Base-by-base conservation (phyloP, 2,329 filamentous ascomycete species). In the Epichloe baconii region DNA sequence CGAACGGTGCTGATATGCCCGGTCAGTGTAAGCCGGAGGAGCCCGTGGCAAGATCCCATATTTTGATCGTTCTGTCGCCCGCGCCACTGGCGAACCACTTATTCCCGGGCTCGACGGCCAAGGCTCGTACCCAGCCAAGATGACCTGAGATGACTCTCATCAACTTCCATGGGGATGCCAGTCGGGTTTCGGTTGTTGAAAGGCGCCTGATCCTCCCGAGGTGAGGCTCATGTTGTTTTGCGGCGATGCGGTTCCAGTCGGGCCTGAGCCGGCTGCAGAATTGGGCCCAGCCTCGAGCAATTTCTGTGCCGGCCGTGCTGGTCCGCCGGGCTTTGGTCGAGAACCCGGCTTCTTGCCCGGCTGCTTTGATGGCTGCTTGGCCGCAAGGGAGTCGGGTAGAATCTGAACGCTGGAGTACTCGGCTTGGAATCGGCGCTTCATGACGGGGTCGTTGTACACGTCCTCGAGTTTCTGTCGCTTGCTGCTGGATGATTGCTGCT, bases 151-250 rank as follows among this genome's bases (percentile, higher is more conserved):
- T 95, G 55, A 98, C 94, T 54, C 93, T 82, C 85, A 95, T 94
- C 54, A 97, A 76, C 77, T 96, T 97, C 93, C 94, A 98, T 12
- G 94, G 94, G 90, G 81, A 66, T 98, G 93, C 93, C 93, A 98
- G 53, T 96, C 85, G 1, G 94, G 94, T 66, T 84, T 88, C 52
- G 82, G 75, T 57, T 67, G 66, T 53, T 68, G 62, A 40, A 67
- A 54, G 12, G 58, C 51, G 15, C 62, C 55, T 5, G 56, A 47
- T 7, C 63, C 66, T 45, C 63, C 60, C 12, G 62, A 62, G 1
- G 62, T 59, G 40, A 69, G 52, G 48, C 61, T 66, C 61, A 62
- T 66, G 34, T 59, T 64, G 49, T 62, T 62, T 40, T 55, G 50
- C 23, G 48, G 26, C 35, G 40, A 21, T 4, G n/a, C 31, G 35